Evolutionary conservation across 202 grass and related monocot genomes (phyloP).

Genomic region (Schoenoplectus tabernaemontani): DNA sequence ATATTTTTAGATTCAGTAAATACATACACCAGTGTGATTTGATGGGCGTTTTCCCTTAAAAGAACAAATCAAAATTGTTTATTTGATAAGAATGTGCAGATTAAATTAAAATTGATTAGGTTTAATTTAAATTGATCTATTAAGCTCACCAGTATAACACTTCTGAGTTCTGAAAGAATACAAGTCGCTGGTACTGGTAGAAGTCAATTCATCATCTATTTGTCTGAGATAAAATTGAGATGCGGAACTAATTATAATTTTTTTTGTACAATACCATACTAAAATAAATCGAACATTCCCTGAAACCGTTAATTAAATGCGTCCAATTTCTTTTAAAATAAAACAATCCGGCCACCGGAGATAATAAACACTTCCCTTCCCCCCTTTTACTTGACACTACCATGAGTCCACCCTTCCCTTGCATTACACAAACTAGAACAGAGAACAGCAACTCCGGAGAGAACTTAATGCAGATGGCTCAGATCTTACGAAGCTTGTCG

Average conservation of each 20-base stretch:
- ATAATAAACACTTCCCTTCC: background rate
- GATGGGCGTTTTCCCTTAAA: too few species aligned
- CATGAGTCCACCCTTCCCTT: background rate
- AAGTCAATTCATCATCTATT: background rate
- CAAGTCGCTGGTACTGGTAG: too few species aligned
- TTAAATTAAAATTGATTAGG: too few species aligned
- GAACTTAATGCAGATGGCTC: background rate
- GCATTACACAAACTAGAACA: constrained; percentile 12
- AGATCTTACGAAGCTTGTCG: constrained; percentile 32
- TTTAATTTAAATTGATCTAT: too few species aligned
- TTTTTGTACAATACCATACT: constrained; percentile 7
- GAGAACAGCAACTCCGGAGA: background rate
- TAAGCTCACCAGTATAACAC: too few species aligned
- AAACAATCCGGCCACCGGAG: background rate
- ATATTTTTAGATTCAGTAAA: too few species aligned
- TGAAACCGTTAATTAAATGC: background rate
- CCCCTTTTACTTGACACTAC: background rate
- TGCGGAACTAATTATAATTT: constrained; percentile 1
- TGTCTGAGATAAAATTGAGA: background rate
- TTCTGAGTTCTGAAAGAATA: too few species aligned
- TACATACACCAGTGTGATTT: too few species aligned
- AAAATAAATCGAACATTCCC: constrained; percentile 7
- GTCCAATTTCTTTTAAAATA: background rate
- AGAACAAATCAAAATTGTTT: too few species aligned
- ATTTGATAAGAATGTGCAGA: too few species aligned